Percentiles rank a stretch among this genome's conserved stretches.
These are phyloP conservation scores for Hippophae tibetana DNA, from an alignment of 306 rosid genomes.

Conservation along the genomic window DNA sequence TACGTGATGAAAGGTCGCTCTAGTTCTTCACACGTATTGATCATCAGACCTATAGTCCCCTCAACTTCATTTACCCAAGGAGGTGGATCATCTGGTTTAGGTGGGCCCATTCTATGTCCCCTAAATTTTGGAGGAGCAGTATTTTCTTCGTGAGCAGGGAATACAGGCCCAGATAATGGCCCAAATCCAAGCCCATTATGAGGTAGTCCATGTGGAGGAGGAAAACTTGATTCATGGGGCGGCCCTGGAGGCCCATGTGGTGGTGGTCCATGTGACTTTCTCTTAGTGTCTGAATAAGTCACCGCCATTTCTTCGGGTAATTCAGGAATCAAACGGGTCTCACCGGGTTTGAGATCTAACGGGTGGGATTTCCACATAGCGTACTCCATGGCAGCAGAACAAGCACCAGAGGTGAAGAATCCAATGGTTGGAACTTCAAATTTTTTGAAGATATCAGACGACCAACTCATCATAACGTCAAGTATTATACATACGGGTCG, in stretches of 20 bases:
- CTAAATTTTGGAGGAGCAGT: no score
- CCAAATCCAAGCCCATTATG: not conserved
- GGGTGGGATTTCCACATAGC: slow-evolving; percentile 45
- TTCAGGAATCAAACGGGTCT: slow-evolving; percentile 39
- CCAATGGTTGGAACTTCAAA: slow-evolving; percentile 12
- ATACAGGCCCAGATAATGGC: slow-evolving; percentile 5
- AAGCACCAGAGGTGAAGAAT: slow-evolving; percentile 56
- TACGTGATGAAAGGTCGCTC: slow-evolving; percentile 45
- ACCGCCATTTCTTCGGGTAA: slow-evolving; percentile 47
- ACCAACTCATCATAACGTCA: slow-evolving; percentile 51
- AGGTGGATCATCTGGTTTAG: slow-evolving; percentile 24
- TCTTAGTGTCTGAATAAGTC: slow-evolving; percentile 25
- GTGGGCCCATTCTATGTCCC: slow-evolving; percentile 26
- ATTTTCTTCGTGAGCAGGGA: not conserved
- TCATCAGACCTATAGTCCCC: slow-evolving; percentile 26
- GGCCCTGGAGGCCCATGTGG: not conserved
- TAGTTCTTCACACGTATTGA: slow-evolving; percentile 67
- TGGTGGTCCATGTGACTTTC: slow-evolving; percentile 15
- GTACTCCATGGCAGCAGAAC: slow-evolving; percentile 43
- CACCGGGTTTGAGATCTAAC: slow-evolving; percentile 29
- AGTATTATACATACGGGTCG: slow-evolving; percentile 45
- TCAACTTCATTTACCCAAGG: slow-evolving; percentile 25
- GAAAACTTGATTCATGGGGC: not conserved
- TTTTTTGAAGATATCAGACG: slow-evolving; percentile 17
- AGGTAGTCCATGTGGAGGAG: not conserved